phyloP scores from a whole-genome alignment of 306 rosid species.

The Prosopis cineraria region DNA sequence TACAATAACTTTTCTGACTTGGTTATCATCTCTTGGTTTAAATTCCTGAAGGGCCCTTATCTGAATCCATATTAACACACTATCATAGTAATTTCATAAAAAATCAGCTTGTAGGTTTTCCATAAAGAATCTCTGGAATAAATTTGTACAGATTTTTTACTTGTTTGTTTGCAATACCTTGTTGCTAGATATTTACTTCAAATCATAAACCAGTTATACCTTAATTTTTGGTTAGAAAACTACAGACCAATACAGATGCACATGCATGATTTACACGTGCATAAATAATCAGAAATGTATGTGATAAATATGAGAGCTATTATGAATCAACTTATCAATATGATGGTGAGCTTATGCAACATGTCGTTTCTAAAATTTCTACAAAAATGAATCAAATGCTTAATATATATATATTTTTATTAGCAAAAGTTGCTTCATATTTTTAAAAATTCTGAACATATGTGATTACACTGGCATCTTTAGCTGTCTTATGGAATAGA shows the following conservation, averaged over 20 bases:
- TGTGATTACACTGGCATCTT: conserved; percentile 15
- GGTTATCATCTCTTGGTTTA: neutral
- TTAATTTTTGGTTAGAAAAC: neutral
- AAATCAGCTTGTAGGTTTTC: neutral
- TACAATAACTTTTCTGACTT: neutral
- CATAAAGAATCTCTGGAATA: neutral
- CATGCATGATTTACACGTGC: neutral
- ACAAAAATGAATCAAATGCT: neutral
- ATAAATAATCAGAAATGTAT: too few relatives aligned
- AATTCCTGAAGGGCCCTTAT: neutral
- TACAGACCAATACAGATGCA: neutral
- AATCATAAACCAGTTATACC: neutral
- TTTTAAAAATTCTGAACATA: conserved; percentile 10
- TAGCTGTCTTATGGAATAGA: conserved; percentile 34
- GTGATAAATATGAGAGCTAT: neutral
- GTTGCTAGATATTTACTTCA: neutral
- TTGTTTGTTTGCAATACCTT: neutral
- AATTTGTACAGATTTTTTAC: neutral
- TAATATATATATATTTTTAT: neutral
- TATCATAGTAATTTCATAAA: neutral
- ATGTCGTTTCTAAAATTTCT: neutral
- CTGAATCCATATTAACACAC: neutral
- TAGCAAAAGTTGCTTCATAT: neutral
- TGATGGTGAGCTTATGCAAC: neutral
- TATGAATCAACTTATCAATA: neutral